These are phyloP conservation scores for Alopecurus myosuroides DNA, from an alignment of 176 grass and related monocot genomes.

Conservation along the genomic window DNA sequence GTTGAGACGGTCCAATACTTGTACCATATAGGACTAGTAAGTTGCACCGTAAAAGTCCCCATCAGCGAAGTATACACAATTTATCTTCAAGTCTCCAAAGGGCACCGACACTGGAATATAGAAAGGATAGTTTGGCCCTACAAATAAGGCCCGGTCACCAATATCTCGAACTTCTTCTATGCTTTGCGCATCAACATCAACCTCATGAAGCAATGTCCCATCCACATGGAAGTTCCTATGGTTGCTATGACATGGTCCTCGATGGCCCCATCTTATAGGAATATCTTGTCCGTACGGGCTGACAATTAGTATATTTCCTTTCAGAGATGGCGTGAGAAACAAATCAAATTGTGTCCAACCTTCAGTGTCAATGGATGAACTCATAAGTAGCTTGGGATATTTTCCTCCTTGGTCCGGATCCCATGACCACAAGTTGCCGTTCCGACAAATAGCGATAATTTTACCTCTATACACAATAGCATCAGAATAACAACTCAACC, in stretches of 20 bases:
- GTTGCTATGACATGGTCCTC: neutral
- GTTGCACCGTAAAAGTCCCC: no score
- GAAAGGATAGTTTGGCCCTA: constrained; percentile 1
- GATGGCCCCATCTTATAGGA: neutral
- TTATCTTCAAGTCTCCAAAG: neutral
- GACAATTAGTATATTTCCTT: neutral
- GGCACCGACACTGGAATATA: neutral
- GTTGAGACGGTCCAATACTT: no score
- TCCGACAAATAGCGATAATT: neutral
- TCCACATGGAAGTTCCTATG: neutral
- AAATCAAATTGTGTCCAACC: neutral
- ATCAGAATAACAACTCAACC: neutral
- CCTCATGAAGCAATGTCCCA: neutral
- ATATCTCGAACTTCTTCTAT: neutral
- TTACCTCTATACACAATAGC: neutral
- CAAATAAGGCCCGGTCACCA: neutral
- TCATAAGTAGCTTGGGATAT: neutral
- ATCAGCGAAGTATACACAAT: neutral
- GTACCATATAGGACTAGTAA: no score
- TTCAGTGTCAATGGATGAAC: neutral
- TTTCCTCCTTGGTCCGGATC: neutral
- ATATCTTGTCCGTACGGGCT: neutral
- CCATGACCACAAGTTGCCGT: neutral
- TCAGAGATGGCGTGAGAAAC: neutral
- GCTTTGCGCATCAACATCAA: neutral